Percentiles rank a stretch among this genome's conserved stretches.
phyloP scores from a whole-genome alignment of 2,329 filamentous ascomycete species.

The Fusarium sp. region DNA sequence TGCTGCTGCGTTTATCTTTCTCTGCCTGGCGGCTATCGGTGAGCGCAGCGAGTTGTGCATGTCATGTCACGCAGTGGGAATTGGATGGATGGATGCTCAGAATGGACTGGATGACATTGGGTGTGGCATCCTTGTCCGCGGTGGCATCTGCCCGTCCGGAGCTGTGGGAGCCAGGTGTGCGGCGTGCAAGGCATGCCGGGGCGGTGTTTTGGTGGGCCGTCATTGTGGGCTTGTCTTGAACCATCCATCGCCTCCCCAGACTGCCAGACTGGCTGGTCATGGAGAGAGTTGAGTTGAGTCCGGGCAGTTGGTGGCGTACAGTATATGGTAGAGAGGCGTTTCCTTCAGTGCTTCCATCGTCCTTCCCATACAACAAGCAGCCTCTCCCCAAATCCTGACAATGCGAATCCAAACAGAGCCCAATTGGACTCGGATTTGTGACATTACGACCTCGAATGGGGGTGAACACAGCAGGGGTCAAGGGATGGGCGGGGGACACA shows the following conservation, averaged over 20 bases:
- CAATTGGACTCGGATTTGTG: conserved; percentile 34
- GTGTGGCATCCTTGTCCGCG: conserved; percentile 34
- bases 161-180: conserved; percentile 35
- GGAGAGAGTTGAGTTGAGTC: conserved; percentile 5
- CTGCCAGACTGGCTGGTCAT: conserved; percentile 4
- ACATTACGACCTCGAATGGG: conserved; percentile 38
- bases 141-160: conserved; percentile 42
- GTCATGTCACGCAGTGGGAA: conserved; percentile 42
- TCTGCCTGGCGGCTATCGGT: conserved; percentile 33
- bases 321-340: background rate
- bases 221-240: conserved; percentile 35
- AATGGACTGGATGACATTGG: conserved; percentile 28
- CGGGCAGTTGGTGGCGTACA: background rate
- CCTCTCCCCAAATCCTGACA: background rate
- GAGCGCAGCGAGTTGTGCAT: conserved; percentile 39
- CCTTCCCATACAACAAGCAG: background rate
- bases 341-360: background rate
- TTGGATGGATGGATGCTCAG: conserved; percentile 26
- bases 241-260: conserved; percentile 27
- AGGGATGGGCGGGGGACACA: conserved; percentile 40
- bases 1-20: conserved; percentile 13
- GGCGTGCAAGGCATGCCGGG: conserved; percentile 35
- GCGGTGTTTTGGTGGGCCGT: conserved; percentile 43
- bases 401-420: background rate
- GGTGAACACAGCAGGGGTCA: conserved; percentile 34